phyloP scores from a whole-genome alignment of 441 rosid species.

The Dalechampia spathulata region DNA sequence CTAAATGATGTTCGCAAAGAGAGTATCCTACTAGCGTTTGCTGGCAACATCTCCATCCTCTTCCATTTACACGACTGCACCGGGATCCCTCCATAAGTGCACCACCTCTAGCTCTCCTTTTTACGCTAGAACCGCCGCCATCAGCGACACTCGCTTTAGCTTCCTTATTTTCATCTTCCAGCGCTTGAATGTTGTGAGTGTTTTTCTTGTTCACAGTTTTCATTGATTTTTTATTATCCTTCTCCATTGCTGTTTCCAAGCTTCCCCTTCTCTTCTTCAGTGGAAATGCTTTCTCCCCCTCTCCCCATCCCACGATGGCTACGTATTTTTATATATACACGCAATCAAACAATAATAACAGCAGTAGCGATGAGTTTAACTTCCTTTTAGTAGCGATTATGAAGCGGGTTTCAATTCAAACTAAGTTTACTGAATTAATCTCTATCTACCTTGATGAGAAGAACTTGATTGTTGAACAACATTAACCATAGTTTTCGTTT shows the following conservation, averaged over 20 bases:
- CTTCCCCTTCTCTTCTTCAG: slow-evolving; percentile 65
- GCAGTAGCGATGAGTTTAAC: too few relatives aligned
- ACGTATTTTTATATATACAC: too few relatives aligned
- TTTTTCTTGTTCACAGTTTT: slow-evolving; percentile 36
- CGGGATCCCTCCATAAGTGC: slow-evolving; percentile 73
- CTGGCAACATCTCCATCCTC: slow-evolving; percentile 96
- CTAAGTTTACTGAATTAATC: too few relatives aligned
- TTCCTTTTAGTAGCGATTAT: too few relatives aligned
- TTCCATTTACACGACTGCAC: slow-evolving; percentile 90
- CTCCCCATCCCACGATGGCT: too few relatives aligned
- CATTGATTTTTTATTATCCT: slow-evolving; percentile 31
- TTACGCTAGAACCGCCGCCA: too few relatives aligned
- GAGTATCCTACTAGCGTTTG: slow-evolving; percentile 90
- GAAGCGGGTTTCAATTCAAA: too few relatives aligned
- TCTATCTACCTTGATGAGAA: too few relatives aligned
- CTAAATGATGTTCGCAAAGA: slow-evolving; percentile 90
- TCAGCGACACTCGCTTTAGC: slow-evolving; percentile 3
- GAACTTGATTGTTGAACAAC: too few relatives aligned
- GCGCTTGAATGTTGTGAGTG: too few relatives aligned
- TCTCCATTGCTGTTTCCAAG: slow-evolving; percentile 30
- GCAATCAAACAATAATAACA: too few relatives aligned
- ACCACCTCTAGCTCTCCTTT: slow-evolving; percentile 33
- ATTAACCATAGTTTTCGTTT: slow-evolving; percentile 14
- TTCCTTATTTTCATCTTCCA: neutral
- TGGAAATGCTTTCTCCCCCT: slow-evolving; percentile 40